Conservation (phyloP, 2,329 filamentous ascomycete species). For the Aspergillaceae sp. region DNA sequence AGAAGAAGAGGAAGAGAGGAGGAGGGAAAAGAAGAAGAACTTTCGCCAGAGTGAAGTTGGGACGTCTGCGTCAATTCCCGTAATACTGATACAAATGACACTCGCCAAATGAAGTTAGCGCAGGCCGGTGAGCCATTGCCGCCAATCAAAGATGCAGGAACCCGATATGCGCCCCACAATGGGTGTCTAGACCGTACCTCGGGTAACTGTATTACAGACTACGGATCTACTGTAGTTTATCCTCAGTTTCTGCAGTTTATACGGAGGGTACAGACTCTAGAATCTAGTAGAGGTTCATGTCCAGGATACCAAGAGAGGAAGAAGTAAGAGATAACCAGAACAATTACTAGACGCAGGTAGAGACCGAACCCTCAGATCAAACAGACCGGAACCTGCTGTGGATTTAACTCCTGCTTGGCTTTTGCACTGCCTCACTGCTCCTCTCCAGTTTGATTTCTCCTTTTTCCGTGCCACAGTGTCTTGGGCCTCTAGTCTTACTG, state of each 20-base stretch:
- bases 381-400: neutral
- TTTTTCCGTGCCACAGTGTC: neutral
- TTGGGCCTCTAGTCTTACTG: too few species aligned
- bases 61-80: neutral
- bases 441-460: neutral
- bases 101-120: neutral
- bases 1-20: too few species aligned
- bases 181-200: neutral
- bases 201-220: neutral
- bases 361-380: neutral
- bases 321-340: neutral
- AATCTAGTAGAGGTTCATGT: too few species aligned
- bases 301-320: too few species aligned
- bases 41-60: neutral
- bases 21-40: too few species aligned
- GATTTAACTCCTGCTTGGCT: conserved; percentile 6
- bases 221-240: too few species aligned
- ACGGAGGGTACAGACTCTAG: neutral
- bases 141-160: neutral
- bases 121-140: neutral
- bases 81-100: neutral
- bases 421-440: conserved; percentile 26
- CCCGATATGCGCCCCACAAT: neutral
- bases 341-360: neutral
- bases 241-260: neutral